Evolutionary conservation across 306 rosid species (phyloP), one percentile per base, ranked within the genome.

Genomic region (Cucurbita ficifolia): DNA sequence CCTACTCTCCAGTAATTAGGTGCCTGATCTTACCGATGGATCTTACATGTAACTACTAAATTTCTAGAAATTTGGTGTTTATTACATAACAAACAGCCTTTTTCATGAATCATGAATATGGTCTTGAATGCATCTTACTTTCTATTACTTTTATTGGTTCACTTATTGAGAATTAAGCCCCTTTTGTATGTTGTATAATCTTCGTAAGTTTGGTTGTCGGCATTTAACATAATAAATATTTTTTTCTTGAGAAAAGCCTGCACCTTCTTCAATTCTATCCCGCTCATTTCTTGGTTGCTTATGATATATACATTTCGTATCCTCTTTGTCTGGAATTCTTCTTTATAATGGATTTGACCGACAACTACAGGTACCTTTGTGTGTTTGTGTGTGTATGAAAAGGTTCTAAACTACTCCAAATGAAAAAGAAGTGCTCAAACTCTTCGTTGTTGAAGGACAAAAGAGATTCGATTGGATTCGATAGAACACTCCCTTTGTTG

Each of bases 331-430:
- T 89, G 76, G 85, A 88, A 82, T 86, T 94, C 78, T 82, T 82
- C 50, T 54, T 65, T 54, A 78, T 89, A 49, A 78, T 94, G 79
- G 82, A 89, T 81, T 79, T 86, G 86, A 88, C 91, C 38, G 83
- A 81, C 78, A 74, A 80, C 75, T 94, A 84, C 88, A 94, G 96
- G 99, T 94, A 81, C 63, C 80, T 48, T 33, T 58, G 46, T 10
- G 8, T 18, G 5, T 29, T 16, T 40, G 14, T 63, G 14, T 10
- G 36, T 21, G 36, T 11, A 16, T 10, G 33, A 8, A 10, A 9
- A 21, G 61, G 59, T 55, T 19, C 14, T 19, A 19, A 55, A 55
- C 60, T 19, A n/a, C 14, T 60, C 43, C 21, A 36, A 36, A 60
- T 29, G 9, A 36, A 60, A 16, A 14, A 39, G 42, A 39, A 39